Conservation (phyloP, 2,329 filamentous ascomycete genomes). For the Pseudogymnoascus sp. region DNA sequence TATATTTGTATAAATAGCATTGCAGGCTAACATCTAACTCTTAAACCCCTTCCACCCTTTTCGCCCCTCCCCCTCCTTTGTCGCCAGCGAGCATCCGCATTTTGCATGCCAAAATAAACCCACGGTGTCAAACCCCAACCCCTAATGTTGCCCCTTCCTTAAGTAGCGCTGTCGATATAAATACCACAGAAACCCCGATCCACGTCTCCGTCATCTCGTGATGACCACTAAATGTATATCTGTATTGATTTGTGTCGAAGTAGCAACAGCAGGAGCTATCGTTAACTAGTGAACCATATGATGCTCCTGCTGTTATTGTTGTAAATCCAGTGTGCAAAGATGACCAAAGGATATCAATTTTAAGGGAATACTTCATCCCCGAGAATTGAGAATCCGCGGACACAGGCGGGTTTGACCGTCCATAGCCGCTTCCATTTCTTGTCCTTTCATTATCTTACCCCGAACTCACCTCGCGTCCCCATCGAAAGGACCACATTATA, state of each 20-base stretch:
- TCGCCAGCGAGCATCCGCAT: neutral
- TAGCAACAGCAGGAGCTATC: neutral
- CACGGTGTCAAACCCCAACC: neutral
- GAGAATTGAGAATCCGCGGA: neutral
- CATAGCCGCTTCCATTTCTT: neutral
- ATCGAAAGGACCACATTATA: neutral
- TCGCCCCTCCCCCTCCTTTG: neutral
- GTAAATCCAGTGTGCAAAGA: neutral
- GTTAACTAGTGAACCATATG: neutral
- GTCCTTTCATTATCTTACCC: neutral
- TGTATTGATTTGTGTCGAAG: neutral
- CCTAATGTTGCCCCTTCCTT: neutral
- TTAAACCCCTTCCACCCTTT: neutral
- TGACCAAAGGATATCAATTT: neutral
- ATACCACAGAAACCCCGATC: neutral
- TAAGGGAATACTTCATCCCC: neutral
- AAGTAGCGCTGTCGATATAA: neutral
- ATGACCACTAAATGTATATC: neutral
- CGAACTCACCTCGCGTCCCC: neutral
- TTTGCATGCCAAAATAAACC: neutral
- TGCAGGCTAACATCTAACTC: neutral
- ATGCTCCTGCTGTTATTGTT: neutral
- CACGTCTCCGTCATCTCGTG: neutral
- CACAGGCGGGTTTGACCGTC: neutral
- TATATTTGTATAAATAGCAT: neutral